Base-by-base conservation (phyloP, 495 filamentous ascomycete genomes). In the Trichoderma orchidacearum region DNA sequence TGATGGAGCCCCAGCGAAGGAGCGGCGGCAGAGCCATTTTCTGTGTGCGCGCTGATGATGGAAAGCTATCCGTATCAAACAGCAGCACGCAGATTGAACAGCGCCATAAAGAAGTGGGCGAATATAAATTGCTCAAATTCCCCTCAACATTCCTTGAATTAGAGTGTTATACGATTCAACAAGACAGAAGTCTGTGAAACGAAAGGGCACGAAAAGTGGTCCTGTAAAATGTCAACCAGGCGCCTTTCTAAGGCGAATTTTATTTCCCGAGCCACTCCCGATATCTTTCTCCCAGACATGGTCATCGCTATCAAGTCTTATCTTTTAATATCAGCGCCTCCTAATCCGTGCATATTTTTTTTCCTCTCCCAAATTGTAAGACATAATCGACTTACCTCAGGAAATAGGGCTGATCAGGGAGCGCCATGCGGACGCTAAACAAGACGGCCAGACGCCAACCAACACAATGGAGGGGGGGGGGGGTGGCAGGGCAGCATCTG, bases 1-100 rank as follows among this genome's bases (percentile, higher is more conserved):
- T 30, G 52, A 35, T 25, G 30, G 51, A 30, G 18, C 53, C 57
- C 53, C 57, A 55, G 30, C 57, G 53, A 17, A 51, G 18, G 1
- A 35, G 53, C 38, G 53, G 53, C 8, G 53, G 28, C 23, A 30
- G 34, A 25, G 48, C 56, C 56, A 57, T 57, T 32, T 30, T 23
- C 15, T 25, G 17, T 30, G 12, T n/a, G 11, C 3, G 41, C 41
- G 18, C 15, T 27, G 18, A 9, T 48, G 21, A 12, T 23, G 18
- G n/a, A n/a, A 48, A 8, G 5, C 21, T 25, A 4, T 6, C 3
- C 7, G 17, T 5, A 9, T 11, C 7, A 13, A 41, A 13, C 38
- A 13, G 18, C 21, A 27, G n/a, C 41, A 48, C 5, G 7, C 21
- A 48, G 21, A 27, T 48, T 5, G 15, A 25, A 8, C 2, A 12